These are phyloP conservation scores for Pythium apleroticum DNA, from an alignment of 352 stramenopile genomes.

Conservation along the genomic window DNA sequence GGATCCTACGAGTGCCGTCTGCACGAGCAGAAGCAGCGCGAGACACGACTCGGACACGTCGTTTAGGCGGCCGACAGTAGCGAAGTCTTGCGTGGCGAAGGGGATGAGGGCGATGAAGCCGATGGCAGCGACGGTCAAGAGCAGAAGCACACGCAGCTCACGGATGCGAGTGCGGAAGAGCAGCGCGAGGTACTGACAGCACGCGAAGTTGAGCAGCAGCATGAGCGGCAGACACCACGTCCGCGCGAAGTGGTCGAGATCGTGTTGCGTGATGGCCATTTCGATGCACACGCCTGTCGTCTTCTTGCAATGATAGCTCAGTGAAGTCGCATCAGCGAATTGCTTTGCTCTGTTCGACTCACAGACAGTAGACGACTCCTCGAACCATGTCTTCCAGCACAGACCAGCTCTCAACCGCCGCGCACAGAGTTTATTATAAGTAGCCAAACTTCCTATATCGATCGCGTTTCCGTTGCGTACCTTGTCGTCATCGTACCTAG, in stretches of 20 bases:
- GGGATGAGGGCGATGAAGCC: constrained; percentile 23
- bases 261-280: not conserved
- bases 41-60: constrained; percentile 23
- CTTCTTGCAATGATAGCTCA: not conserved
- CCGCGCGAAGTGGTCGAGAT: constrained; percentile 1
- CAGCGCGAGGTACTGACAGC: constrained; percentile 15
- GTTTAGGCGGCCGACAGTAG: constrained; percentile 17
- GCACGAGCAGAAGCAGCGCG: constrained; percentile 16
- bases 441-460: constrained; percentile 3
- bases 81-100: constrained; percentile 26
- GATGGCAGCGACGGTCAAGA: constrained; percentile 15
- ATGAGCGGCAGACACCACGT: constrained; percentile 7
- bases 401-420: not conserved
- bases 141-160: constrained; percentile 15
- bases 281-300: not conserved
- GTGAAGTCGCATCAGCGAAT: not conserved
- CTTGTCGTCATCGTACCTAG: constrained; percentile 9
- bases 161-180: constrained; percentile 6
- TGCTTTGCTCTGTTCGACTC: no score
- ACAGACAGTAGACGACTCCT: not conserved
- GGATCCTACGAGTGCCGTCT: constrained; percentile 14
- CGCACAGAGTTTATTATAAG: constrained; percentile 3
- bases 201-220: constrained; percentile 16
- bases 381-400: not conserved
- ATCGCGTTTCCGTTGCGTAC: not conserved